phyloP scores from a whole-genome alignment of 305 asterid genomes.

The Plantago coronopus region DNA sequence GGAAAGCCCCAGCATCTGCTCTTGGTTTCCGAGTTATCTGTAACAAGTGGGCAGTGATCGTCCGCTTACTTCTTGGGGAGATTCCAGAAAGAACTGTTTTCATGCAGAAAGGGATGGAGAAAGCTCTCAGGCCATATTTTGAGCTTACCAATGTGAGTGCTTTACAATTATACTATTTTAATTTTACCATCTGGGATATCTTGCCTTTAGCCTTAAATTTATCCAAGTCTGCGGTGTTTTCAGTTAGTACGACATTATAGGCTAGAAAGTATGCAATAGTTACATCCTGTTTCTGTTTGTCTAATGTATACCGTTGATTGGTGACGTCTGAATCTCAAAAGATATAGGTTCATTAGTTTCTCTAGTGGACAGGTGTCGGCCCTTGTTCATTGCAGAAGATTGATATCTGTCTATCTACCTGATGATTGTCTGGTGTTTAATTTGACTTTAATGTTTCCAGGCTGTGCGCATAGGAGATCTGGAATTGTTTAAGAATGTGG shows the following conservation, averaged over 20 bases:
- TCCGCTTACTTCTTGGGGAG: constrained; percentile 90
- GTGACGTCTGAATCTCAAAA: neutral
- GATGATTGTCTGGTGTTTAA: constrained; percentile 4
- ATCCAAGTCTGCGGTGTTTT: too few species aligned
- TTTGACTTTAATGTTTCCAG: constrained; percentile 35
- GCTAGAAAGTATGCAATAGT: too few species aligned
- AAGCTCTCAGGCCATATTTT: constrained; percentile 86
- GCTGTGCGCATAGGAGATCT: constrained; percentile 94
- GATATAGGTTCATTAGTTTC: neutral
- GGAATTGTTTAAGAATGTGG: constrained; percentile 74
- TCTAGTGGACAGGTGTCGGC: neutral
- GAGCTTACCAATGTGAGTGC: constrained; percentile 91
- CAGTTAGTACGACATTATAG: too few species aligned
- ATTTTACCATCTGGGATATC: constrained; percentile 4
- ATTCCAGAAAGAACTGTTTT: constrained; percentile 95
- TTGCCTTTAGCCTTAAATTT: neutral
- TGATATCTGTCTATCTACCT: neutral
- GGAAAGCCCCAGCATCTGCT: constrained; percentile 93
- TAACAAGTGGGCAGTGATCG: constrained; percentile 93
- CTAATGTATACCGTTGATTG: too few species aligned
- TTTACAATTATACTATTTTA: constrained; percentile 1
- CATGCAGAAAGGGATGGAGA: constrained; percentile 97
- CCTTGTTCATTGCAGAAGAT: neutral
- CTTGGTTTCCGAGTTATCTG: constrained; percentile 85
- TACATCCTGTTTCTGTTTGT: neutral